phyloP scores from a whole-genome alignment of 441 rosid species.

The Manihot esculenta region DNA sequence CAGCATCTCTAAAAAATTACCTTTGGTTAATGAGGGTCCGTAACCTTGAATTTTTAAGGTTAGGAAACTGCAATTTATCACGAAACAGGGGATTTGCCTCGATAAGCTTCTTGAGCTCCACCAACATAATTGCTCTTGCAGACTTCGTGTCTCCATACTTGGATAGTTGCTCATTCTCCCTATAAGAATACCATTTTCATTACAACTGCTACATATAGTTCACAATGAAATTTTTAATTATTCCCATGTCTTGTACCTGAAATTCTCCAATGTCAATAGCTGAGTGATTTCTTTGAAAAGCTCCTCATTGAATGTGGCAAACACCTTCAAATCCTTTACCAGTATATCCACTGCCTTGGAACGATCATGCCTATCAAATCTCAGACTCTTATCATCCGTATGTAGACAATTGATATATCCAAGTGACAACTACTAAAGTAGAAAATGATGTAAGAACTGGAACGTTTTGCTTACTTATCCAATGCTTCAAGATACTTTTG shows the following conservation, averaged over 20 bases:
- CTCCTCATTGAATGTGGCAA: slow-evolving; percentile 93
- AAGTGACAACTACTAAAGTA: neutral
- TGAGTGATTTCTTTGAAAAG: slow-evolving; percentile 98
- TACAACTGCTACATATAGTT: slow-evolving; percentile 17
- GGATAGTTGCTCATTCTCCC: slow-evolving; percentile 97
- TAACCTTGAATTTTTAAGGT: slow-evolving; percentile 77
- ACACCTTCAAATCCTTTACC: slow-evolving; percentile 93
- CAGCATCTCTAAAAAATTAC: slow-evolving; percentile 30
- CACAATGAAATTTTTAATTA: neutral
- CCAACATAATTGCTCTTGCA: slow-evolving; percentile 94
- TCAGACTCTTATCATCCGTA: slow-evolving; percentile 15
- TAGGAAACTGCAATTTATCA: slow-evolving; percentile 92
- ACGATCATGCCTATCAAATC: slow-evolving; percentile 73
- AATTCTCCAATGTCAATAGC: slow-evolving; percentile 87
- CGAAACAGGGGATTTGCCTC: slow-evolving; percentile 97
- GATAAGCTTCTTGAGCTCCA: slow-evolving; percentile 94
- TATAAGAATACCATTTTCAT: slow-evolving; percentile 26
- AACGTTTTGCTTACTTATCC: slow-evolving; percentile 63
- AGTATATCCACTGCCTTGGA: slow-evolving; percentile 93
- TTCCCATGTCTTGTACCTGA: slow-evolving; percentile 48
- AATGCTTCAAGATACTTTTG: slow-evolving; percentile 99
- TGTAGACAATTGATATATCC: neutral
- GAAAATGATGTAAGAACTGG: slow-evolving; percentile 7
- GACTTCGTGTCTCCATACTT: slow-evolving; percentile 97
- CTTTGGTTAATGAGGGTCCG: slow-evolving; percentile 96